Percentiles rank a stretch among this genome's conserved stretches.
Evolutionary conservation across 129 eudicot genomes (phyloP).

Genomic region (Silybum marianum): DNA sequence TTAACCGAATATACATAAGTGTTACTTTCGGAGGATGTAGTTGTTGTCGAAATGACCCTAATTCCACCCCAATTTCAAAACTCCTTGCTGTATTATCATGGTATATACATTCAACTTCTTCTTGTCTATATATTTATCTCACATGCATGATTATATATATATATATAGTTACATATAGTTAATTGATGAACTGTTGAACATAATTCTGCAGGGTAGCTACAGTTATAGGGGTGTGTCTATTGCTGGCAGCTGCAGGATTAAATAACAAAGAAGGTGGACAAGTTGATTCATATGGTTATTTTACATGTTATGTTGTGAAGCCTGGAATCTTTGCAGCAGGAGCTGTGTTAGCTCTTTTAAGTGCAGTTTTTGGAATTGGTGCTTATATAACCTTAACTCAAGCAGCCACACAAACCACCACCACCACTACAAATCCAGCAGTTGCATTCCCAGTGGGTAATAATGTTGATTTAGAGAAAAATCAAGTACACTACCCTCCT

Average conservation of each 20-base stretch:
- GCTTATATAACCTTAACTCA: conserved; percentile 23
- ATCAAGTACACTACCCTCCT: neutral
- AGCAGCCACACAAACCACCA: conserved; percentile 5
- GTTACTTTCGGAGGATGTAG: conserved; percentile 29
- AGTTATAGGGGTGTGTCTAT: conserved; percentile 23
- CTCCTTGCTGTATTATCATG: conserved; percentile 26
- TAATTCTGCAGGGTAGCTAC: conserved; percentile 29
- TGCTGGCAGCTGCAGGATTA: conserved; percentile 22
- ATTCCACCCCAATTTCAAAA: conserved; percentile 19
- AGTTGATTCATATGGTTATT: conserved; percentile 9
- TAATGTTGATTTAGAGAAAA: conserved; percentile 26
- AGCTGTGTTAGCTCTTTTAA: conserved; percentile 36
- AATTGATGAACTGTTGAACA: neutral
- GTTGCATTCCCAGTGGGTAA: conserved; percentile 3
- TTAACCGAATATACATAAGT: conserved; percentile 25
- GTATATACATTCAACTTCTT: conserved; percentile 13
- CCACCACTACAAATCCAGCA: conserved; percentile 4
- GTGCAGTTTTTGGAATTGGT: conserved; percentile 27
- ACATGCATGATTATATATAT: neutral
- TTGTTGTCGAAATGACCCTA: conserved; percentile 24
- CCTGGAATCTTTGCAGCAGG: conserved; percentile 41
- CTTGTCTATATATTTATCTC: neutral
- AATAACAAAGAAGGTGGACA: conserved; percentile 17
- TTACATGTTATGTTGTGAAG: conserved; percentile 32
- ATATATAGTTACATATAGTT: neutral